phyloP scores from a whole-genome alignment of 164 flowering plant species.

The Kingdonia uniflora region DNA sequence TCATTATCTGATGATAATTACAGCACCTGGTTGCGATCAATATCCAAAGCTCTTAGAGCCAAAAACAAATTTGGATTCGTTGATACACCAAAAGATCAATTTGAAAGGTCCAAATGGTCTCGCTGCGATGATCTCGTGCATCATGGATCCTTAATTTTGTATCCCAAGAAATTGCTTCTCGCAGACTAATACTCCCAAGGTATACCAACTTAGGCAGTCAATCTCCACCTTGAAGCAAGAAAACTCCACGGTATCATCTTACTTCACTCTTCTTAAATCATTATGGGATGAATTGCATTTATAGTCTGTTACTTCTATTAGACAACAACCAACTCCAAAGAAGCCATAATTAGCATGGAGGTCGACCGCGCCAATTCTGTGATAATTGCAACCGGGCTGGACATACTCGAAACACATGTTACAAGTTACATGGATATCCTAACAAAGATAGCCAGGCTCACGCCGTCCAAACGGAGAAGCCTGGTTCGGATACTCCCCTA shows the following conservation, averaged over 20 bases:
- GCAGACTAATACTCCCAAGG: too few relatives aligned
- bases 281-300: too few relatives aligned
- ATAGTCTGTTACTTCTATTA: neutral
- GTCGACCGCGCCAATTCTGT: neutral
- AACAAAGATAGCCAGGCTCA: neutral
- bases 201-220: too few relatives aligned
- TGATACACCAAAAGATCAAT: neutral
- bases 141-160: conserved; percentile 1
- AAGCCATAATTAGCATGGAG: too few relatives aligned
- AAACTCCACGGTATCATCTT: neutral
- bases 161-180: neutral
- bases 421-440: neutral
- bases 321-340: too few relatives aligned
- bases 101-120: neutral
- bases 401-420: too few relatives aligned
- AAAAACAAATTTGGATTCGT: conserved; percentile 1
- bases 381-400: too few relatives aligned
- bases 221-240: neutral
- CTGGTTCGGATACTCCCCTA: too few relatives aligned
- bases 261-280: neutral
- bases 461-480: too few relatives aligned
- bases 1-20: neutral
- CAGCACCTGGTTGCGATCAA: neutral
- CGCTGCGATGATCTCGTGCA: neutral
- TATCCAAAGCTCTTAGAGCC: too few relatives aligned